Conservation (phyloP, 1,139 yeast genomes). For the Diutina ranongensis region DNA sequence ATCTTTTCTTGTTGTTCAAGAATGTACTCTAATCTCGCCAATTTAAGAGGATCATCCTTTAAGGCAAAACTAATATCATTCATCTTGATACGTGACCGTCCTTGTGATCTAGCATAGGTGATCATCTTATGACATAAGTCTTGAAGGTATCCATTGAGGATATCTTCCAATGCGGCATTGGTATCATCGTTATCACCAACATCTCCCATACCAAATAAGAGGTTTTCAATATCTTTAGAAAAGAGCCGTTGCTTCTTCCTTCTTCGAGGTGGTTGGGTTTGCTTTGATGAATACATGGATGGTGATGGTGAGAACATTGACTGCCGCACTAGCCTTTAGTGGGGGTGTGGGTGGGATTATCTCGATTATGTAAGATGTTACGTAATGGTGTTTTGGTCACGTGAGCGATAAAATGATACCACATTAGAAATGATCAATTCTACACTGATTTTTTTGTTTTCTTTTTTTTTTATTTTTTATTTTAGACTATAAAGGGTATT, state of each 20-base stretch:
- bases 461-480: too few relatives aligned
- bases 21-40: slow-evolving; percentile 77
- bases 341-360: too few relatives aligned
- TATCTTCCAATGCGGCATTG: slow-evolving; percentile 70
- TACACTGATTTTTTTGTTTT: too few relatives aligned
- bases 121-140: slow-evolving; percentile 35
- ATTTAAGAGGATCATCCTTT: slow-evolving; percentile 69
- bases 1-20: slow-evolving; percentile 65
- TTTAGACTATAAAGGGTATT: background rate
- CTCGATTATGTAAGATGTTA: too few relatives aligned
- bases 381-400: too few relatives aligned
- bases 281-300: background rate
- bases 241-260: slow-evolving; percentile 34
- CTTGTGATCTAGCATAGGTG: slow-evolving; percentile 28
- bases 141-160: slow-evolving; percentile 64
- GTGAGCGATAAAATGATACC: too few relatives aligned
- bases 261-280: background rate
- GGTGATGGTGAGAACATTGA: background rate
- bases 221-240: slow-evolving; percentile 56
- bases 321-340: too few relatives aligned
- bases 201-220: slow-evolving; percentile 82
- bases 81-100: slow-evolving; percentile 65
- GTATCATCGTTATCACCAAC: slow-evolving; percentile 72
- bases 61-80: slow-evolving; percentile 84
- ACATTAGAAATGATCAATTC: too few relatives aligned